A percentile compares a stretch with the other conserved stretches of the same genome.
Conservation (phyloP, 2,329 filamentous ascomycete genomes). For the Aspergillus fructus region DNA sequence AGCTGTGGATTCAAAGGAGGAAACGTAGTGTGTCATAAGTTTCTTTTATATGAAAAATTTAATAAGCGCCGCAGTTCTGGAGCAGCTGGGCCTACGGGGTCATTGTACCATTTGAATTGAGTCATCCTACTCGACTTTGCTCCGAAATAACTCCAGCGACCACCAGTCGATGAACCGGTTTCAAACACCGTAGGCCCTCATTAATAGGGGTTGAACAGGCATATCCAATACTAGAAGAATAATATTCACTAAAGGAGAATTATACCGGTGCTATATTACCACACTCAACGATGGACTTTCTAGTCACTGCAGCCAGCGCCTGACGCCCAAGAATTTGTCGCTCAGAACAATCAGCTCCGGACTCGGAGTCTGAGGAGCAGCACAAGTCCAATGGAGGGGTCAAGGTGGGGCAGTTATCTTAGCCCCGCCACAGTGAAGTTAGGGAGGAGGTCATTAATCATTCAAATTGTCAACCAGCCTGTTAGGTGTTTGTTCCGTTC, state of each 20-base stretch:
- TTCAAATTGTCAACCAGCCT: too few relatives aligned
- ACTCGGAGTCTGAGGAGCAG: background rate
- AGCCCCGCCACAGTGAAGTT: background rate
- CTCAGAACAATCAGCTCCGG: background rate
- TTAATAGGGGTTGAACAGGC: background rate
- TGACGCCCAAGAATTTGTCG: background rate
- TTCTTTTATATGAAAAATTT: conserved; percentile 6
- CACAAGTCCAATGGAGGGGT: background rate
- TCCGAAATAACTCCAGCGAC: background rate
- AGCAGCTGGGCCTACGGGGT: too few relatives aligned
- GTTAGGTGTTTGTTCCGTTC: too few relatives aligned
- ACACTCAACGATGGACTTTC: background rate
- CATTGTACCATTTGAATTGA: background rate
- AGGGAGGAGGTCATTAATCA: too few relatives aligned
- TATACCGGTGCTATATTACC: background rate
- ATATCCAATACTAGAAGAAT: background rate
- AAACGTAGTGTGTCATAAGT: background rate
- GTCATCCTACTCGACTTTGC: background rate
- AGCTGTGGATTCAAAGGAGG: background rate
- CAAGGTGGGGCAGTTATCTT: background rate
- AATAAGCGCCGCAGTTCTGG: background rate
- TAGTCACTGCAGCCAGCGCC: background rate
- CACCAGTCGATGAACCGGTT: background rate
- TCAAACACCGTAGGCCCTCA: background rate
- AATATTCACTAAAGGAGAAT: background rate